Evolutionary conservation across 345 rosid genomes (phyloP).

Genomic region (Arabidopsis thaliana): TAIR10.1 NC_003076.8:18324001-18324500

Average conservation of each 20-base stretch:
- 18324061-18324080: neutral
- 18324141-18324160: neutral
- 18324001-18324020: constrained; percentile 3
- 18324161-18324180: neutral
- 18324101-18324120: constrained; percentile 40
- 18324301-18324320: neutral
- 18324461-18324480: neutral
- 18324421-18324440: neutral
- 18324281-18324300: neutral
- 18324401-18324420: constrained; percentile 22
- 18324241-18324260: neutral
- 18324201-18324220: constrained; percentile 6
- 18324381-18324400: constrained; percentile 35
- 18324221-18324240: constrained; percentile 5
- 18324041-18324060: constrained; percentile 33
- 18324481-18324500: constrained; percentile 47
- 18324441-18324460: constrained; percentile 24
- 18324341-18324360: constrained; percentile 48
- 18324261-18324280: constrained; percentile 23
- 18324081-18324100: constrained; percentile 1
- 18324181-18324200: neutral
- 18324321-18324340: constrained; percentile 36
- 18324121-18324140: neutral
- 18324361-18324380: neutral
- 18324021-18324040: constrained; percentile 43